phyloP scores from a whole-genome alignment of 495 filamentous ascomycete species.

The Aspergillus conjunctus region DNA sequence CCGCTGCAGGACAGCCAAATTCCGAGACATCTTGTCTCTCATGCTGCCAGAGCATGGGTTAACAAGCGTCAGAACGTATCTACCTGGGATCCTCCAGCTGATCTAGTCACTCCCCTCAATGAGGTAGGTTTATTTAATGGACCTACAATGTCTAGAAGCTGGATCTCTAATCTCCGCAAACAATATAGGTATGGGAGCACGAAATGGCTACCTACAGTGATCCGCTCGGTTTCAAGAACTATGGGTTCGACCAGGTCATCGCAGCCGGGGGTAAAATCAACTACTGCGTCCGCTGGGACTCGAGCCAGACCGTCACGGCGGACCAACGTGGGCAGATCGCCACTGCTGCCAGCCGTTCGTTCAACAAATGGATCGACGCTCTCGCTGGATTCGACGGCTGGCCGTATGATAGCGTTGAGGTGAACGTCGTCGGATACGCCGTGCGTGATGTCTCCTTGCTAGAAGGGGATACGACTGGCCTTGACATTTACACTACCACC shows the following conservation, averaged over 20 bases:
- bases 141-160: too few relatives aligned
- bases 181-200: constrained; percentile 25
- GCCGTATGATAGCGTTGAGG: constrained; percentile 22
- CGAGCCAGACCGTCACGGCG: constrained; percentile 10
- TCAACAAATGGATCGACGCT: constrained; percentile 24
- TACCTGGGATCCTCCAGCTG: constrained; percentile 21
- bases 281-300: constrained; percentile 28
- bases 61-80: constrained; percentile 10
- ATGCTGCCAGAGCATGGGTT: neutral
- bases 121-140: constrained; percentile 11
- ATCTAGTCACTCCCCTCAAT: constrained; percentile 20
- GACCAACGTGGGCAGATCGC: constrained; percentile 20
- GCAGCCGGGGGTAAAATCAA: constrained; percentile 24
- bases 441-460: constrained; percentile 19
- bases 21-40: constrained; percentile 5
- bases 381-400: constrained; percentile 24
- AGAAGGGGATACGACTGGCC: constrained; percentile 21
- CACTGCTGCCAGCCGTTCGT: constrained; percentile 17
- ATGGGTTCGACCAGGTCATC: constrained; percentile 26
- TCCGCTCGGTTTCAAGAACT: constrained; percentile 25
- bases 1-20: constrained; percentile 10
- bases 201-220: constrained; percentile 21
- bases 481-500: constrained; percentile 25
- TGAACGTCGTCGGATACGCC: constrained; percentile 23
- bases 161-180: neutral